phyloP scores from a whole-genome alignment of 495 filamentous ascomycete species.

The Daldinia childiae region DNA sequence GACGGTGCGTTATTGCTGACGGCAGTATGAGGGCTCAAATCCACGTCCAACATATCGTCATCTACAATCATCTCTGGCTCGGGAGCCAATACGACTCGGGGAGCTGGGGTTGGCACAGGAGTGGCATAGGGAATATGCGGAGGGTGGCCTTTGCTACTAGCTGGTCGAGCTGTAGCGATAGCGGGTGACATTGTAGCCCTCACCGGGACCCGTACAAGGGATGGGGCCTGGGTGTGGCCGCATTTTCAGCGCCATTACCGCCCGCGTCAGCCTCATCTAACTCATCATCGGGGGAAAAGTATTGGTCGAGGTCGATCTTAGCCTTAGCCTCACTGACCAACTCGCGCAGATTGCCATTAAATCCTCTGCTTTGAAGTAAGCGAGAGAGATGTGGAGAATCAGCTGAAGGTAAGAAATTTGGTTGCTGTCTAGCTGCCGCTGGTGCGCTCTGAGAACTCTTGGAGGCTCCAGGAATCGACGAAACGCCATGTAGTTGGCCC shows the following conservation, averaged over 20 bases:
- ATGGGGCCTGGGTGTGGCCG: slow-evolving; percentile 47
- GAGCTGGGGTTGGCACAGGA: slow-evolving; percentile 45
- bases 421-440: slow-evolving; percentile 6
- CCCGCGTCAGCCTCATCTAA: slow-evolving; percentile 57
- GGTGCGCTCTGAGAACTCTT: slow-evolving; percentile 32
- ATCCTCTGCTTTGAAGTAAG: slow-evolving; percentile 71
- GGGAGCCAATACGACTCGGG: slow-evolving; percentile 38
- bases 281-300: slow-evolving; percentile 57
- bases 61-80: slow-evolving; percentile 55
- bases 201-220: slow-evolving; percentile 64
- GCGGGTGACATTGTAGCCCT: slow-evolving; percentile 66
- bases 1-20: slow-evolving; percentile 85
- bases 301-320: slow-evolving; percentile 61
- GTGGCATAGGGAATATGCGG: slow-evolving; percentile 48
- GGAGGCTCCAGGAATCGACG: slow-evolving; percentile 50
- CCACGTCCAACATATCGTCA: slow-evolving; percentile 63
- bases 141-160: slow-evolving; percentile 64
- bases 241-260: slow-evolving; percentile 34
- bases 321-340: slow-evolving; percentile 67
- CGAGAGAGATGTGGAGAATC: slow-evolving; percentile 81
- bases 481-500: slow-evolving; percentile 57
- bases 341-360: slow-evolving; percentile 68
- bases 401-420: slow-evolving; percentile 66
- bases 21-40: slow-evolving; percentile 81
- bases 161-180: slow-evolving; percentile 57